A percentile compares a stretch with the other conserved stretches of the same genome.
phyloP scores from a whole-genome alignment of 2,329 filamentous ascomycete genomes.

The Penicillium brevicompactum region DNA sequence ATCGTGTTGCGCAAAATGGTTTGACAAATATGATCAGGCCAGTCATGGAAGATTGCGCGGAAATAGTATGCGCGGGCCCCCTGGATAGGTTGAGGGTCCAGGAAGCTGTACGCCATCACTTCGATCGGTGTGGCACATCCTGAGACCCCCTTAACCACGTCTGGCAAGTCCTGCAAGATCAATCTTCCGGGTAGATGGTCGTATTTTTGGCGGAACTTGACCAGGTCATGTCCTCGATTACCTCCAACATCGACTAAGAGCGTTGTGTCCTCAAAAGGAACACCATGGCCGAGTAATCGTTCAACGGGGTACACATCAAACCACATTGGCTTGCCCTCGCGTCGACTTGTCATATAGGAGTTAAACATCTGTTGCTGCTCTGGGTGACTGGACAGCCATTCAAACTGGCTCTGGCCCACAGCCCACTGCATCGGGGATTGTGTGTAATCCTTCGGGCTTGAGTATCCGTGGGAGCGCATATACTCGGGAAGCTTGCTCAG shows the following conservation, averaged over 20 bases:
- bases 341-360: slow-evolving; percentile 37
- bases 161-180: slow-evolving; percentile 45
- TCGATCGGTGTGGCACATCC: slow-evolving; percentile 23
- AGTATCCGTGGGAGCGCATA: slow-evolving; percentile 28
- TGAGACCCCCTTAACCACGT: slow-evolving; percentile 18
- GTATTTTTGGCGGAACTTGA: slow-evolving; percentile 33
- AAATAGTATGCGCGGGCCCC: slow-evolving; percentile 41
- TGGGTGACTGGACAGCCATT: slow-evolving; percentile 31
- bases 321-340: slow-evolving; percentile 33
- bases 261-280: slow-evolving; percentile 28
- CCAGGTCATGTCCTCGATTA: slow-evolving; percentile 43
- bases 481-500: slow-evolving; percentile 35
- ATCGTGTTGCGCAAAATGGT: slow-evolving; percentile 36
- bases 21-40: slow-evolving; percentile 37
- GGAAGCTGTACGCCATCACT: slow-evolving; percentile 37
- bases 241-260: slow-evolving; percentile 49
- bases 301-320: slow-evolving; percentile 35
- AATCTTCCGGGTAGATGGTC: slow-evolving; percentile 37
- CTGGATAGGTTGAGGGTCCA: slow-evolving; percentile 35
- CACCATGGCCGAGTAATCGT: slow-evolving; percentile 24
- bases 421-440: slow-evolving; percentile 35
- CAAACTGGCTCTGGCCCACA: slow-evolving; percentile 37
- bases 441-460: slow-evolving; percentile 31
- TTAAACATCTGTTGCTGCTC: slow-evolving; percentile 34
- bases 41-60: slow-evolving; percentile 42